These are phyloP conservation scores for Dissophora globulifera DNA, from an alignment of 192 early-diverging fungal species.

Conservation along the genomic window DNA sequence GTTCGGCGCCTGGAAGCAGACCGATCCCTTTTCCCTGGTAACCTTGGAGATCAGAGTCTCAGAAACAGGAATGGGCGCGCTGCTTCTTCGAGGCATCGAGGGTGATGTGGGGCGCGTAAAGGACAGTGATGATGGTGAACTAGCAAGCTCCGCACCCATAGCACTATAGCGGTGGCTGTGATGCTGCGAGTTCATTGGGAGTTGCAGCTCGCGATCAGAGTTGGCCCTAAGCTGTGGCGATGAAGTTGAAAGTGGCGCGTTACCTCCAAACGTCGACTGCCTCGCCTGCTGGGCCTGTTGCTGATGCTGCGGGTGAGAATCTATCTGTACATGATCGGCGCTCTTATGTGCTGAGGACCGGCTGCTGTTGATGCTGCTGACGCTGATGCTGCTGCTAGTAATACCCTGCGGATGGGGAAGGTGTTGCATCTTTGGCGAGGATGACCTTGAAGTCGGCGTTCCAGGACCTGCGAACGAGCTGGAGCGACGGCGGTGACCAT, in stretches of 20 bases:
- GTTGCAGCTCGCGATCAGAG: conserved; percentile 9
- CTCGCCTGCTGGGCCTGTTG: conserved; percentile 4
- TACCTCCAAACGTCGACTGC: not conserved
- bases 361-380: not conserved
- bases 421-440: conserved; percentile 9
- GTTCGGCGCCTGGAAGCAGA: conserved; percentile 40
- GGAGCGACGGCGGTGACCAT: conserved; percentile 27
- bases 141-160: conserved; percentile 17
- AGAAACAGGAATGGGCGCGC: conserved; percentile 1
- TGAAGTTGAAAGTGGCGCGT: conserved; percentile 12
- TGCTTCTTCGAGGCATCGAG: conserved; percentile 19
- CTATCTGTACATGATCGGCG: conserved; percentile 13
- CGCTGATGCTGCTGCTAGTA: not conserved
- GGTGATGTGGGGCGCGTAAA: no score
- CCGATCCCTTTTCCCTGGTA: conserved; percentile 27
- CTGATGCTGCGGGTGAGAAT: conserved; percentile 9
- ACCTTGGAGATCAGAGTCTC: conserved; percentile 42
- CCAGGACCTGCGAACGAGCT: not conserved
- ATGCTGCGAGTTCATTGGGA: not conserved
- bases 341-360: conserved; percentile 11
- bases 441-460: not conserved
- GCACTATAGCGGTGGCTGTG: conserved; percentile 26
- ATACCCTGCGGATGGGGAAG: no score
- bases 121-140: not conserved
- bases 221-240: conserved; percentile 27